A percentile compares a stretch with the other conserved stretches of the same genome.
Conservation (phyloP, 31 red algal genomes). For the Asparagopsis taxiformis region DNA sequence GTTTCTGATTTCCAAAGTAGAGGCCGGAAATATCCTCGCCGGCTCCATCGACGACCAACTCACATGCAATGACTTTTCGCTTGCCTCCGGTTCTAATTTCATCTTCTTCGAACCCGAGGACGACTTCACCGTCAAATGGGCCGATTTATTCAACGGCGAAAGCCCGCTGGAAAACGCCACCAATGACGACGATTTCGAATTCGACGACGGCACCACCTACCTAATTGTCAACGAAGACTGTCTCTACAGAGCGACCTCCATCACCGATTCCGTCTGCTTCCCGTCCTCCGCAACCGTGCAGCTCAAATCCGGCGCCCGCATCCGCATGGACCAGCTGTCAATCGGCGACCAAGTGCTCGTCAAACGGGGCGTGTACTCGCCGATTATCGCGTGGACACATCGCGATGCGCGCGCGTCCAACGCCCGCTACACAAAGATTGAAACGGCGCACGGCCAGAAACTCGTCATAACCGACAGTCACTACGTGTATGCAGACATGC, state of each 20-base stretch:
- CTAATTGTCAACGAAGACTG: no score
- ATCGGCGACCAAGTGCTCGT: slow-evolving; percentile 58
- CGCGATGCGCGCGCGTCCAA: slow-evolving; percentile 15
- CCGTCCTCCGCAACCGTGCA: slow-evolving; percentile 58
- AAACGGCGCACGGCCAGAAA: slow-evolving; percentile 3
- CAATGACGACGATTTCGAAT: background rate
- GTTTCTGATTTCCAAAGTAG: slow-evolving; percentile 2
- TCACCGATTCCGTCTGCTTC: slow-evolving; percentile 67
- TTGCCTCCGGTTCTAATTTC: slow-evolving; percentile 8
- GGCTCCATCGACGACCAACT: slow-evolving; percentile 15
- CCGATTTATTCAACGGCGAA: slow-evolving; percentile 11
- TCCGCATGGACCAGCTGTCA: slow-evolving; percentile 40
- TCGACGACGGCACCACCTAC: no score
- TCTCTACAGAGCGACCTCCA: no score
- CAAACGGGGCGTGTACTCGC: slow-evolving; percentile 5
- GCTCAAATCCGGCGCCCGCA: slow-evolving; percentile 27
- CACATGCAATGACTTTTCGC: slow-evolving; percentile 13
- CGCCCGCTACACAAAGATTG: no score
- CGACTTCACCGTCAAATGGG: slow-evolving; percentile 30
- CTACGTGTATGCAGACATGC: slow-evolving; percentile 41
- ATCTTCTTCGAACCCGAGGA: slow-evolving; percentile 41
- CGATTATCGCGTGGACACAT: slow-evolving; percentile 66
- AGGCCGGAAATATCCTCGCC: slow-evolving; percentile 20
- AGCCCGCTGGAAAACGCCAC: background rate
- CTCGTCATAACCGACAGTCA: slow-evolving; percentile 46